Evolutionary conservation across 2,329 filamentous ascomycete species (phyloP), one percentile per base, ranked within the genome.

Genomic region (Phoma sp.): DNA sequence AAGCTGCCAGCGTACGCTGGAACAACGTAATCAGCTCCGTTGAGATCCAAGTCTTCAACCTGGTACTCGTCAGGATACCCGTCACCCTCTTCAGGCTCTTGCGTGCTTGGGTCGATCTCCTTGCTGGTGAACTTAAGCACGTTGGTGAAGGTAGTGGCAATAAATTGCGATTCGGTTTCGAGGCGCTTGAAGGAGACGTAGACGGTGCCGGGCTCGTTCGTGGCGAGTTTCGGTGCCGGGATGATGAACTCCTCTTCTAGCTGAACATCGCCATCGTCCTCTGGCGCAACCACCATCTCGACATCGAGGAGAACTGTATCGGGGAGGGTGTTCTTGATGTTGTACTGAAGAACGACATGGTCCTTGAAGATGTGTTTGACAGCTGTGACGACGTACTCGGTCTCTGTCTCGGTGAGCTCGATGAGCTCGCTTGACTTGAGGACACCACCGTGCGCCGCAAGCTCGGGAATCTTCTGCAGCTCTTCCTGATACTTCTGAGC

Each of bases 361-460:
- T 96, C 91, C 79, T 96, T 96, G 87, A 97, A 99, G 69, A 99
- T 87, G 74, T 99, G 95, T 82, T 99, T 99, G 77, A 97, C 85
- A 18, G 95, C 88, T 29, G 85, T 87, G 56, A 99, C 95, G 43
- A 97, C 92, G 68, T 99, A 99, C 77, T 99, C 95, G 17, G 93
- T 98, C 78, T 98, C 95, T 47, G 92, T 91, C 76, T 99, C 95
- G 15, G 95, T 98, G 59, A 99, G 87, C 77, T 97, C 93, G 63
- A 96, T 86, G 42, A 90, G 79, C 21, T 86, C 78, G 54, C 92
- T 96, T 36, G 93, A 97, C 80, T 97, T 98, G 81, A 99, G 89
- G 11, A 98, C 86, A 61, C 84, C 84, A 66, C 95, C 95, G 74
- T 96, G 96, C 61, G 89, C 87, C 72, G 89, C 90, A 81, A 99